Evolutionary conservation across 176 grass and related monocot species (phyloP).

Genomic region (Lolium multiflorum): DNA sequence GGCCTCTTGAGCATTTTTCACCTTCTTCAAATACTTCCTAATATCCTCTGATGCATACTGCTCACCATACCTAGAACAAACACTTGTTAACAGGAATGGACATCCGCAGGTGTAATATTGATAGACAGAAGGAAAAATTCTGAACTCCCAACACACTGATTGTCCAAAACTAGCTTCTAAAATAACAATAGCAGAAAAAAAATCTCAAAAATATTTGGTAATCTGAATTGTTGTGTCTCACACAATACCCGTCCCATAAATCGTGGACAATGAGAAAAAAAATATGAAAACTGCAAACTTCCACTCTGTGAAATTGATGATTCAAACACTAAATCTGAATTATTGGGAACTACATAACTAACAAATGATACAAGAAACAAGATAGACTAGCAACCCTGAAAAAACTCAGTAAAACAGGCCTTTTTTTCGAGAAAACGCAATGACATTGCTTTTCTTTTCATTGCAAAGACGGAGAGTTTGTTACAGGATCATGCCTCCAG

Average conservation of each 20-base stretch:
- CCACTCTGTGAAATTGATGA: conserved; percentile 28
- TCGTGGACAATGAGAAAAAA: conserved; percentile 18
- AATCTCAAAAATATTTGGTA: conserved; percentile 12
- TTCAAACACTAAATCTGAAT: conserved; percentile 17
- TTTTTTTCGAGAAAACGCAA: no score
- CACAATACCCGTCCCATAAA: conserved; percentile 18
- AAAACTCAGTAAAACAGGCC: conserved; percentile 10
- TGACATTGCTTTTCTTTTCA: no score
- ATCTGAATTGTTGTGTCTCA: conserved; percentile 23
- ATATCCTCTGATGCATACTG: conserved; percentile 68
- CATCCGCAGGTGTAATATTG: neutral
- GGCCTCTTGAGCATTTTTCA: conserved; percentile 99
- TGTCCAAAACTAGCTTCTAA: conserved; percentile 11
- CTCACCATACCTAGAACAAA: conserved; percentile 72
- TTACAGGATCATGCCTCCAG: no score
- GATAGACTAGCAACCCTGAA: conserved; percentile 25
- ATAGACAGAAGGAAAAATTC: conserved; percentile 12
- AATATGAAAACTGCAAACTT: neutral
- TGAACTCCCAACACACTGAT: conserved; percentile 32
- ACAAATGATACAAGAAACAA: conserved; percentile 26
- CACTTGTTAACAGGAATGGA: conserved; percentile 41
- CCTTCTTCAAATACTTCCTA: conserved; percentile 83
- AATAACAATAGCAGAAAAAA: neutral
- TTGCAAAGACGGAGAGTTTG: no score
- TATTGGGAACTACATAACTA: neutral